These are phyloP conservation scores for Blepharisma japonicum DNA, from an alignment of 73 alveolate genomes.

Conservation along the genomic window DNA sequence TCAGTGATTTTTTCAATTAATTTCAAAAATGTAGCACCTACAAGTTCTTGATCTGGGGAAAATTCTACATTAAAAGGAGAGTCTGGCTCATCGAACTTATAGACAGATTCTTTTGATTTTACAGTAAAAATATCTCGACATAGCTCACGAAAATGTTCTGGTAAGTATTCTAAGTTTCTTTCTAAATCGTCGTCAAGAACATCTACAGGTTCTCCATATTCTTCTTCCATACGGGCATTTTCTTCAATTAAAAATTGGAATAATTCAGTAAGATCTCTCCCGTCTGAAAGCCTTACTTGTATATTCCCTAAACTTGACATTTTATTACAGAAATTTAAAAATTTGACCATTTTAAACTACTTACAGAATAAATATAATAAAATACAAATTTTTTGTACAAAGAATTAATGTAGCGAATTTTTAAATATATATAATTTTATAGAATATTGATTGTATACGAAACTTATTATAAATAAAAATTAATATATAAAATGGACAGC, in stretches of 20 bases:
- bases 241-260: slow-evolving; percentile 16
- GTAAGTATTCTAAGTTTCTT: slow-evolving; percentile 11
- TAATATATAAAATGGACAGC: too few relatives aligned
- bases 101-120: background rate
- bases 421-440: too few relatives aligned
- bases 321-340: too few relatives aligned
- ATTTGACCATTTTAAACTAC: too few relatives aligned
- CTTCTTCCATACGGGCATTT: slow-evolving; percentile 24
- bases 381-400: too few relatives aligned
- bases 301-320: too few relatives aligned
- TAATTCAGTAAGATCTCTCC: slow-evolving; percentile 11
- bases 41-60: background rate
- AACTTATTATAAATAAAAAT: too few relatives aligned
- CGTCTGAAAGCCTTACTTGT: slow-evolving; percentile 1
- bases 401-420: too few relatives aligned
- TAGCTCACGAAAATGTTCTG: background rate
- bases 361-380: too few relatives aligned
- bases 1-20: slow-evolving; percentile 27
- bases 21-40: slow-evolving; percentile 7
- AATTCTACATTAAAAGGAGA: background rate
- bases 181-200: slow-evolving; percentile 18
- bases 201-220: slow-evolving; percentile 22
- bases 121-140: slow-evolving; percentile 27
- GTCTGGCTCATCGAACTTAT: slow-evolving; percentile 27
- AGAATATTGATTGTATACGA: too few relatives aligned